Percentiles rank a stretch among this genome's conserved stretches.
phyloP scores from a whole-genome alignment of 257 asterid genomes.

The Ophiorrhiza pumila region DNA sequence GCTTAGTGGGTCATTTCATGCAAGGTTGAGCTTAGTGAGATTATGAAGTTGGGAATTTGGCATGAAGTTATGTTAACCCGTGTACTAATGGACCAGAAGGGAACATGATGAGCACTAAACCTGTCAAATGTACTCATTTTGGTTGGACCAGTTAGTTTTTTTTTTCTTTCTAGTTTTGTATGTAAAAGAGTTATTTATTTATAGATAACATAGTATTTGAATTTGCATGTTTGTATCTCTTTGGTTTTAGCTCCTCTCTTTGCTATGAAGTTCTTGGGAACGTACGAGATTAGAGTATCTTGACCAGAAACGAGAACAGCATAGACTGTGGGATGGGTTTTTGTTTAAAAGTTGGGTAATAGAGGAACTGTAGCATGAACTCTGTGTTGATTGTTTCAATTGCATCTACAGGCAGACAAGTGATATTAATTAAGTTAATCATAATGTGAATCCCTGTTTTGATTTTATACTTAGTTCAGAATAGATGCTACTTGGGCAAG shows the following conservation, averaged over 20 bases:
- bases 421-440: too few species aligned
- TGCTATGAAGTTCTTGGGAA: background rate
- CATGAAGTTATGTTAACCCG: background rate
- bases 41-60: constrained; percentile 18
- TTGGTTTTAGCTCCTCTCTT: background rate
- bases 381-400: too few species aligned
- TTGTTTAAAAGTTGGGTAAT: too few species aligned
- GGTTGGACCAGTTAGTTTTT: constrained; percentile 18
- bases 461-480: too few species aligned
- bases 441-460: too few species aligned
- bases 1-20: constrained; percentile 1
- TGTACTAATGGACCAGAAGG: constrained; percentile 14
- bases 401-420: too few species aligned
- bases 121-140: constrained; percentile 11
- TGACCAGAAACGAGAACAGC: too few species aligned
- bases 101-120: constrained; percentile 17
- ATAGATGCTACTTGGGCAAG: too few species aligned
- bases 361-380: too few species aligned
- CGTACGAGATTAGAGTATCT: too few species aligned
- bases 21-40: constrained; percentile 17
- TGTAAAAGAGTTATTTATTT: constrained; percentile 14
- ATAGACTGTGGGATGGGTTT: too few species aligned
- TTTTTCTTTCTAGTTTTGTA: background rate
- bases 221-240: constrained; percentile 3
- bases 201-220: constrained; percentile 13